phyloP scores from a whole-genome alignment of 768 basidiomycete genomes.

The Cyclocybe cylindracea region DNA sequence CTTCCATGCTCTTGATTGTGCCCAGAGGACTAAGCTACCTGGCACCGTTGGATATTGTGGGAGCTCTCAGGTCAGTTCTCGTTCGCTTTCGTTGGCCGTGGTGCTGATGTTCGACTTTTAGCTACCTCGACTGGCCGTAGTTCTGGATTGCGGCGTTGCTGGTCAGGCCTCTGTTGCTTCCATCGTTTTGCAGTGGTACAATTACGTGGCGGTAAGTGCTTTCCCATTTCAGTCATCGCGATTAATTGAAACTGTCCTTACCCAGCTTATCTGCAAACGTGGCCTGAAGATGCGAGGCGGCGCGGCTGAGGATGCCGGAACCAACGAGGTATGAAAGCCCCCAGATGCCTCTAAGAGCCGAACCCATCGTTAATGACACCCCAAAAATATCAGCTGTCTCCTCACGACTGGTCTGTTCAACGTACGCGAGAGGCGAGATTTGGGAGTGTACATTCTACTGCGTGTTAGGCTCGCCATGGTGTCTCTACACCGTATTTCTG shows the following conservation, averaged over 20 bases:
- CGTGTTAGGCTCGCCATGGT: constrained; percentile 38
- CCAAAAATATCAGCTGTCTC: constrained; percentile 62
- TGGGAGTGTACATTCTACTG: constrained; percentile 32
- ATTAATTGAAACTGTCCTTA: constrained; percentile 39
- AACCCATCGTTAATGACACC: neutral
- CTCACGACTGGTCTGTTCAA: constrained; percentile 27
- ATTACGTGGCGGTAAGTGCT: constrained; percentile 46
- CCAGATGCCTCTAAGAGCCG: neutral
- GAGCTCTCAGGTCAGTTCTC: too few species aligned
- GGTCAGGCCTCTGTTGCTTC: constrained; percentile 46
- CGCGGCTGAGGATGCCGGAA: constrained; percentile 6
- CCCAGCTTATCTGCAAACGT: constrained; percentile 43
- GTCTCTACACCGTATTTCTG: constrained; percentile 47
- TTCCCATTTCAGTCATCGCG: too few species aligned
- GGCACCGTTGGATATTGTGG: too few species aligned
- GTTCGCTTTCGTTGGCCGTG: too few species aligned
- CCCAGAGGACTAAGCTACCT: too few species aligned
- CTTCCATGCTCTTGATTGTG: too few species aligned
- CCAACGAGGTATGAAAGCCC: neutral
- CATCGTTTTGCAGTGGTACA: constrained; percentile 55
- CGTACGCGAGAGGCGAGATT: constrained; percentile 28
- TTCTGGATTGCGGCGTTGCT: constrained; percentile 62
- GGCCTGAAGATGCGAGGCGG: constrained; percentile 58
- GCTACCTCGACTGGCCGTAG: constrained; percentile 52
- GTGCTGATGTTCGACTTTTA: too few species aligned